A percentile compares a stretch with the other conserved stretches of the same genome.
phyloP scores from a whole-genome alignment of 225 moss, liverwort and hornwort genomes.

The Pleurozium schreberi region DNA sequence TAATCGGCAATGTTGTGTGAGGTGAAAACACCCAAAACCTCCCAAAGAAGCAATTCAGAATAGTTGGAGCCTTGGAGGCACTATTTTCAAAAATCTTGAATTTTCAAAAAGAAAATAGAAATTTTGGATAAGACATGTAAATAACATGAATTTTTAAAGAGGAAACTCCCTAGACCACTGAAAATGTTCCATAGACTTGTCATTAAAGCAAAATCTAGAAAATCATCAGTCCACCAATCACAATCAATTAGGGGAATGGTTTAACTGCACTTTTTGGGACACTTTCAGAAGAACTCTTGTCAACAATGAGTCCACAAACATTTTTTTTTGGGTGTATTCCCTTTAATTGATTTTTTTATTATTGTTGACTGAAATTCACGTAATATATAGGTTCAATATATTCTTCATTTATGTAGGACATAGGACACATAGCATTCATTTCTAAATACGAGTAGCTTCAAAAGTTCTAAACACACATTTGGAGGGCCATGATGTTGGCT shows the following conservation, averaged over 20 bases:
- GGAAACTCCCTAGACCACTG: no score
- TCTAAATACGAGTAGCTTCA: background rate
- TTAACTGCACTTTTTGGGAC: background rate
- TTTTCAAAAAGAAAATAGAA: background rate
- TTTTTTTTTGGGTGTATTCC: background rate
- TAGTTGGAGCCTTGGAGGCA: background rate
- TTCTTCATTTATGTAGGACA: background rate
- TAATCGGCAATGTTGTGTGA: background rate
- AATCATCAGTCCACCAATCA: rapidly evolving
- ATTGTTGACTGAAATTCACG: background rate
- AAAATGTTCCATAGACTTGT: background rate
- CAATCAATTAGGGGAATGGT: no score
- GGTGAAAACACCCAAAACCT: background rate
- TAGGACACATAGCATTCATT: background rate
- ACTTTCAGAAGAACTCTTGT: background rate
- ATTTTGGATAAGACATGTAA: background rate
- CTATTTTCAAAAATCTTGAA: background rate
- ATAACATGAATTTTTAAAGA: background rate
- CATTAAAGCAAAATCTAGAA: no score
- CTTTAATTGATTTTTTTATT: background rate
- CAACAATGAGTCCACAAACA: background rate
- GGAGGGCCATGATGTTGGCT: background rate
- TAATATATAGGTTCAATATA: background rate
- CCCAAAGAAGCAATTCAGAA: background rate
- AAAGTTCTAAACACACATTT: background rate